Evolutionary conservation across 2,329 filamentous ascomycete species (phyloP).

Genomic region (Sclerotiophoma versabilis): DNA sequence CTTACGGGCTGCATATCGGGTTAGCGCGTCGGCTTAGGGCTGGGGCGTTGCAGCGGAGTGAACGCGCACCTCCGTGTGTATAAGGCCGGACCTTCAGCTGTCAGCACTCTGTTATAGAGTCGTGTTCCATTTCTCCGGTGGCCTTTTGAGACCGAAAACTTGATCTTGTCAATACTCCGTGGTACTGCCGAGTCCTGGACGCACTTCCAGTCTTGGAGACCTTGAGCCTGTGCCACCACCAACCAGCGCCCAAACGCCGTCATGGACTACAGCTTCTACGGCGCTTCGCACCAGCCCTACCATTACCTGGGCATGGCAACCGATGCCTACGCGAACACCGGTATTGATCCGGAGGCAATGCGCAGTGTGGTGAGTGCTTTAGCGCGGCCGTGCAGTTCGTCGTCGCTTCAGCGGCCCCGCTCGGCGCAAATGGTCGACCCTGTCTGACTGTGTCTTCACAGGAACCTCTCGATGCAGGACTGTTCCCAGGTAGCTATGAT

Average conservation of each 20-base stretch:
- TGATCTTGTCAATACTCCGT: slow-evolving; percentile 1
- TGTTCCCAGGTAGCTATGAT: slow-evolving; percentile 39
- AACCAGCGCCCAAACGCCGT: slow-evolving; percentile 7
- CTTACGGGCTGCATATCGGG: slow-evolving; percentile 18
- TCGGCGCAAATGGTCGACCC: slow-evolving; percentile 10
- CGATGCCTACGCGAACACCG: slow-evolving; percentile 38
- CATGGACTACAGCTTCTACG: slow-evolving; percentile 67
- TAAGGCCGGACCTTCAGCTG: slow-evolving; percentile 27
- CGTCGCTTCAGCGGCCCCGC: slow-evolving; percentile 11
- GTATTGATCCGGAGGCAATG: slow-evolving; percentile 49
- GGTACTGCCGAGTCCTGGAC: slow-evolving; percentile 10
- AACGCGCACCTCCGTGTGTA: slow-evolving; percentile 26
- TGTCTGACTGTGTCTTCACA: slow-evolving; percentile 40
- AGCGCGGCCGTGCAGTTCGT: not conserved
- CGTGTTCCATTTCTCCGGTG: not conserved
- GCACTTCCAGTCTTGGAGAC: not conserved
- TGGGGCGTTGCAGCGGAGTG: slow-evolving; percentile 20
- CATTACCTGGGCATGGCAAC: slow-evolving; percentile 57
- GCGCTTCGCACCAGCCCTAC: slow-evolving; percentile 55
- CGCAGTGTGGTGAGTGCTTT: slow-evolving; percentile 43
- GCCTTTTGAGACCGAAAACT: not conserved
- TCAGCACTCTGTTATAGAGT: slow-evolving; percentile 4
- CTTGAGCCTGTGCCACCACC: slow-evolving; percentile 2
- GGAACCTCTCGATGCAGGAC: slow-evolving; percentile 54
- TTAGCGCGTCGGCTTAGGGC: slow-evolving; percentile 12